Evolutionary conservation across 192 early-diverging fungal genomes (phyloP).

Genomic region (Coemansia sp.): DNA sequence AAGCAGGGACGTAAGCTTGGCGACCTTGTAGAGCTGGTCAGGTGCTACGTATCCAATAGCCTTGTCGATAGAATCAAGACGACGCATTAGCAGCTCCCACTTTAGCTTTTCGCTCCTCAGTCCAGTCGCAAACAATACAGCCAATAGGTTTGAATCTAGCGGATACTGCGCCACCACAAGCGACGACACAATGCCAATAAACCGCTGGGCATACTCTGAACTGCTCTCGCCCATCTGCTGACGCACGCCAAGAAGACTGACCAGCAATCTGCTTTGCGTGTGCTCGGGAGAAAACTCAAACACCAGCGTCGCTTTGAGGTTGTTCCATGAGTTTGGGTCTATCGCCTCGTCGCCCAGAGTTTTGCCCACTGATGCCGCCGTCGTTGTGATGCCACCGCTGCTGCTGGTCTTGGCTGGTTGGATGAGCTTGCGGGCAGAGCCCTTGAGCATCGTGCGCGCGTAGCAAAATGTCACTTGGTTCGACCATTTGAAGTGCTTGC

Average conservation of each 20-base stretch:
- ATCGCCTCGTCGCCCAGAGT: constrained; percentile 35
- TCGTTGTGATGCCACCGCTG: no score
- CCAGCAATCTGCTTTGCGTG: constrained; percentile 28
- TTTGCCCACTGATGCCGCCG: neutral
- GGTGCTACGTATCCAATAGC: constrained; percentile 48
- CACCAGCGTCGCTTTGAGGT: constrained; percentile 29
- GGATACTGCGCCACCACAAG: constrained; percentile 26
- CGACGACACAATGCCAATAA: constrained; percentile 21
- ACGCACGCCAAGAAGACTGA: constrained; percentile 29
- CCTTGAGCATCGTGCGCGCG: constrained; percentile 51
- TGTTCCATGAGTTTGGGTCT: constrained; percentile 44
- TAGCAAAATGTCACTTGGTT: constrained; percentile 49
- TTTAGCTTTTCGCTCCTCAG: constrained; percentile 37
- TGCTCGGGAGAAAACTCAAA: constrained; percentile 44
- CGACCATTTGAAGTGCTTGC: constrained; percentile 54
- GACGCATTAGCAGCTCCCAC: constrained; percentile 42
- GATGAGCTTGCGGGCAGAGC: constrained; percentile 34
- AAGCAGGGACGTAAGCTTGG: constrained; percentile 40
- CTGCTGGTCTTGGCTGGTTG: constrained; percentile 5
- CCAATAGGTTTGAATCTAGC: constrained; percentile 32
- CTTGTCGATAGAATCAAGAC: constrained; percentile 32
- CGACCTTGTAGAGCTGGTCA: constrained; percentile 39
- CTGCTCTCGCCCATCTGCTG: constrained; percentile 44
- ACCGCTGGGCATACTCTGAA: constrained; percentile 44
- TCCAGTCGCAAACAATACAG: constrained; percentile 30